phyloP scores from a whole-genome alignment of 192 early-diverging fungal genomes.

The Cetraspora pellucida region DNA sequence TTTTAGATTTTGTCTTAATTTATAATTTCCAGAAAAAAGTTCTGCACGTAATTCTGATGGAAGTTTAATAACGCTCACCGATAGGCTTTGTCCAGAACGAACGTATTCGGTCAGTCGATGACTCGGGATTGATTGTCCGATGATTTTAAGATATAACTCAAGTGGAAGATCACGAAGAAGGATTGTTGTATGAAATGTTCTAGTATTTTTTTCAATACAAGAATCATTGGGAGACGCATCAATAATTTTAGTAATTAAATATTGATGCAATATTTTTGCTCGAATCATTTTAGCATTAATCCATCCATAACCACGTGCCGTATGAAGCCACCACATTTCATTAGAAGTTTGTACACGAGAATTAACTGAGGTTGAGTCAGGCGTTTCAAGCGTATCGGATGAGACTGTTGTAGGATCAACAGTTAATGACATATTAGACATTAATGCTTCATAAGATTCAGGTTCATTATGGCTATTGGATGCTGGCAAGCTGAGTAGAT shows the following conservation, averaged over 20 bases:
- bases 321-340: conserved; percentile 33
- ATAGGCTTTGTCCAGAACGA: conserved; percentile 25
- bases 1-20: conserved; percentile 30
- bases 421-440: background rate
- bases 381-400: background rate
- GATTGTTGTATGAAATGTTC: conserved; percentile 35
- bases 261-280: conserved; percentile 47
- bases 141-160: conserved; percentile 41
- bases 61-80: conserved; percentile 9
- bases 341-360: conserved; percentile 1
- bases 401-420: background rate
- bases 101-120: conserved; percentile 32
- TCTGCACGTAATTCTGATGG: conserved; percentile 5
- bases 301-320: conserved; percentile 42
- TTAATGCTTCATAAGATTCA: background rate
- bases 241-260: conserved; percentile 38
- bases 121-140: conserved; percentile 36
- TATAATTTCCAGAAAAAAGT: conserved; percentile 34
- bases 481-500: background rate
- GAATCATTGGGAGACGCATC: background rate
- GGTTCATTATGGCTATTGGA: background rate
- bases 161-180: conserved; percentile 40
- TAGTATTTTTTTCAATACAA: conserved; percentile 1
- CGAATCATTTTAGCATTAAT: conserved; percentile 51
- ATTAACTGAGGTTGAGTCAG: background rate